These are phyloP conservation scores for Geotrichum aggregatum DNA, from an alignment of 1,139 yeast genomes.

Conservation along the genomic window DNA sequence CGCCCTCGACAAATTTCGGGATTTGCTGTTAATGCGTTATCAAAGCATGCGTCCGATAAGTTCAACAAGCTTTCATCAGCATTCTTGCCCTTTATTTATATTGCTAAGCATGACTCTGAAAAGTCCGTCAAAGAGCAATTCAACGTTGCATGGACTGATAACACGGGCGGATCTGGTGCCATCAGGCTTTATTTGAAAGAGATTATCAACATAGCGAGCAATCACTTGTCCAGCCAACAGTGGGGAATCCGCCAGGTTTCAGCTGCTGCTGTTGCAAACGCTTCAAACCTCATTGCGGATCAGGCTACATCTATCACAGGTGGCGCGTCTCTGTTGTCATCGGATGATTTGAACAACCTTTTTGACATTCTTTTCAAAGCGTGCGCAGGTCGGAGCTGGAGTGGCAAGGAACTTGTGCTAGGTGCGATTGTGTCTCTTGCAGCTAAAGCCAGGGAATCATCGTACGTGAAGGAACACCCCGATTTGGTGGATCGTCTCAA, in stretches of 20 bases:
- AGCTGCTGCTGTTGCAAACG: conserved; percentile 64
- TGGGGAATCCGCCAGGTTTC: conserved; percentile 67
- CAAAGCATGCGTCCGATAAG: conserved; percentile 66
- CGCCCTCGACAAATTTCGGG: conserved; percentile 54
- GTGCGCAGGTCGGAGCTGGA: conserved; percentile 78
- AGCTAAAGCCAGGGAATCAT: conserved; percentile 36
- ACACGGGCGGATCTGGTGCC: conserved; percentile 69
- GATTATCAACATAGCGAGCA: conserved; percentile 50
- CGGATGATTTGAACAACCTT: conserved; percentile 37
- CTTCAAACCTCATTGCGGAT: conserved; percentile 43
- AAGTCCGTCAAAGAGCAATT: conserved; percentile 49
- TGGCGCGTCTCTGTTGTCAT: conserved; percentile 29
- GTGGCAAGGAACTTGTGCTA: conserved; percentile 74
- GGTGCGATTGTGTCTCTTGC: conserved; percentile 65
- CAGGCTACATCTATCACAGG: conserved; percentile 30
- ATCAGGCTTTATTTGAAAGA: conserved; percentile 70
- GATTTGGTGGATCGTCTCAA: conserved; percentile 41
- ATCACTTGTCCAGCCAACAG: conserved; percentile 48
- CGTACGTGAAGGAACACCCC: conserved; percentile 25
- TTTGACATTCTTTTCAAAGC: conserved; percentile 58
- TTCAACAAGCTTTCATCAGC: conserved; percentile 61
- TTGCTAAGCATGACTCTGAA: conserved; percentile 68
- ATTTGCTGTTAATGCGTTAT: conserved; percentile 60
- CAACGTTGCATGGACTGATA: conserved; percentile 73
- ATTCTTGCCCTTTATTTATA: conserved; percentile 71